Conservation (phyloP, 306 rosid genomes). For the Prunus campanulata region DNA sequence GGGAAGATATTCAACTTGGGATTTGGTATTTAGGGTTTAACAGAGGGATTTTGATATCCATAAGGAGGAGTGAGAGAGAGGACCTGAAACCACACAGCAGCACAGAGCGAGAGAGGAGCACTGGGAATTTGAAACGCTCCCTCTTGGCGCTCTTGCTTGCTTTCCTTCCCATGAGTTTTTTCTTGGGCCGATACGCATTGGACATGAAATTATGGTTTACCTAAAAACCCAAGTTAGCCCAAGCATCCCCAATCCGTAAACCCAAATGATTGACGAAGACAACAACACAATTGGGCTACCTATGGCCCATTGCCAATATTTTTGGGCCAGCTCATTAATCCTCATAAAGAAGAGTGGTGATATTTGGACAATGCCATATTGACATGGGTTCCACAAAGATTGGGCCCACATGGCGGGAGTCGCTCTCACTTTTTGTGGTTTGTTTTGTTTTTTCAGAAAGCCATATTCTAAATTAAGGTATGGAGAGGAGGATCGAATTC, state of each 20-base stretch:
- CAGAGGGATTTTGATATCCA: not conserved
- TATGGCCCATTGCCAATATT: too few relatives aligned
- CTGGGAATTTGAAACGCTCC: conserved; percentile 25
- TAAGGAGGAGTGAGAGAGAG: not conserved
- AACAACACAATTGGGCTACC: not conserved
- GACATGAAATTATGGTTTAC: not conserved
- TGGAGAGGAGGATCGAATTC: too few relatives aligned
- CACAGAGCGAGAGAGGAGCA: not conserved
- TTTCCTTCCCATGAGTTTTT: not conserved
- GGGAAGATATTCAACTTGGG: conserved; percentile 2
- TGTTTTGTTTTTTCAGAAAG: too few relatives aligned
- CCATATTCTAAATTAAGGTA: too few relatives aligned
- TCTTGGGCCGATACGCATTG: not conserved
- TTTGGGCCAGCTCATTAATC: not conserved
- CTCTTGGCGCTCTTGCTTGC: conserved; percentile 19
- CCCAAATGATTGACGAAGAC: not conserved
- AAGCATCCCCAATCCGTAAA: not conserved
- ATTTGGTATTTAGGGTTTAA: not conserved
- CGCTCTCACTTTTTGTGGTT: too few relatives aligned
- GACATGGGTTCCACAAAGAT: too few relatives aligned
- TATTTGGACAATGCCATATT: too few relatives aligned
- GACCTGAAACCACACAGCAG: not conserved
- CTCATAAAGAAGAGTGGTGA: too few relatives aligned
- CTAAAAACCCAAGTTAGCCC: not conserved
- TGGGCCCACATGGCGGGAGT: too few relatives aligned